Percentiles rank a stretch among this genome's conserved stretches.
Evolutionary conservation across 2,329 filamentous ascomycete species (phyloP).

Genomic region (Pseudocercospora vitis): DNA sequence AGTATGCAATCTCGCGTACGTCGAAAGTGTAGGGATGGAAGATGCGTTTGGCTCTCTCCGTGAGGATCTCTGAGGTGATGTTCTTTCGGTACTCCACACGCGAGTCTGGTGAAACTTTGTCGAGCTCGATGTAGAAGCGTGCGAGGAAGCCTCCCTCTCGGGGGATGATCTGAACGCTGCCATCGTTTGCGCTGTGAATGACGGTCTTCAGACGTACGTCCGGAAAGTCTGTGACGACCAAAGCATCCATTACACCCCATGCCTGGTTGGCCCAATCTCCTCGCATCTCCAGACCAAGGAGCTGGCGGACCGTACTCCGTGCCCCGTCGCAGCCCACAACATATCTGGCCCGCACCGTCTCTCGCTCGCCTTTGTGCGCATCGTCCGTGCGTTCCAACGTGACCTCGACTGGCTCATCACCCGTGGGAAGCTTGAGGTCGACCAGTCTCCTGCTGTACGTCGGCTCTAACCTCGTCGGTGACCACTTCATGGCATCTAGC

Average conservation of each 20-base stretch:
- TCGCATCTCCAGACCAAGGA: slow-evolving; percentile 38
- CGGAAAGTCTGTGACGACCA: slow-evolving; percentile 38
- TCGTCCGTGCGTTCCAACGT: slow-evolving; percentile 42
- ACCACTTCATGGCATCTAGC: slow-evolving; percentile 38
- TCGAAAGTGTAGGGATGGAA: slow-evolving; percentile 66
- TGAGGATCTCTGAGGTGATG: slow-evolving; percentile 64
- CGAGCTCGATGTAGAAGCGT: slow-evolving; percentile 40
- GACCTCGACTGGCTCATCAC: slow-evolving; percentile 50
- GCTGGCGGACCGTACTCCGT: slow-evolving; percentile 34
- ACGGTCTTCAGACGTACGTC: slow-evolving; percentile 55
- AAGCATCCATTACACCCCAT: slow-evolving; percentile 40
- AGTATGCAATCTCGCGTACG: slow-evolving; percentile 67
- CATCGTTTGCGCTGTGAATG: slow-evolving; percentile 63
- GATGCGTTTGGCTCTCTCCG: slow-evolving; percentile 63
- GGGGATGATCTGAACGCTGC: slow-evolving; percentile 79
- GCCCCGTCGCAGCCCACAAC: slow-evolving; percentile 41
- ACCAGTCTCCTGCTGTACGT: slow-evolving; percentile 32
- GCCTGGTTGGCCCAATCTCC: slow-evolving; percentile 40
- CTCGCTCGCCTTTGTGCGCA: slow-evolving; percentile 33
- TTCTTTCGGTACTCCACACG: slow-evolving; percentile 57
- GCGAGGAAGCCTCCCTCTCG: slow-evolving; percentile 38
- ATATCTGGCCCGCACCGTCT: slow-evolving; percentile 36
- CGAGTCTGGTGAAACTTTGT: slow-evolving; percentile 45
- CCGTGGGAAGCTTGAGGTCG: slow-evolving; percentile 27
- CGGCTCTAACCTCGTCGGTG: slow-evolving; percentile 34